Conservation (phyloP, 73 alveolate species). For the Paramecium caudatum region DNA sequence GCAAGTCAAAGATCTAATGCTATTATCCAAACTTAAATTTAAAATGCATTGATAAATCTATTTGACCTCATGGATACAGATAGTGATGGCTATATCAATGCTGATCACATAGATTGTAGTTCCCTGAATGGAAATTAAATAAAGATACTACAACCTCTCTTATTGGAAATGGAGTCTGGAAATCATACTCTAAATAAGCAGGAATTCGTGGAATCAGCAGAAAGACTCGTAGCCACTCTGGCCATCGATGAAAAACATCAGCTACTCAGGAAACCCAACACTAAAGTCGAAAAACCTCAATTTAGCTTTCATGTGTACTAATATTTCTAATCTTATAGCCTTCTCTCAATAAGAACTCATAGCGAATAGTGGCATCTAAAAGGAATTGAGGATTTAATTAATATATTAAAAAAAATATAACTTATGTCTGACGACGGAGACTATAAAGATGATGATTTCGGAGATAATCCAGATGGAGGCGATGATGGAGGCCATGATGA, state of each 20-base stretch:
- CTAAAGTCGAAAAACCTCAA: not conserved
- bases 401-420: slow-evolving; percentile 46
- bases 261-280: not conserved
- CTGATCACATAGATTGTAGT: not conserved
- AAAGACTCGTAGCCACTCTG: not conserved
- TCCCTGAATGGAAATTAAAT: not conserved
- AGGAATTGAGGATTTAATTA: slow-evolving; percentile 22
- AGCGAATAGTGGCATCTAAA: slow-evolving; percentile 46
- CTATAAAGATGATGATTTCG: not conserved
- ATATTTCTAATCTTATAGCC: slow-evolving; percentile 31
- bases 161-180: slow-evolving; percentile 66
- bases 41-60: not conserved
- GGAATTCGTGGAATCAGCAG: slow-evolving; percentile 41
- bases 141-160: slow-evolving; percentile 2
- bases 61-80: slow-evolving; percentile 39
- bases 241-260: slow-evolving; percentile 20
- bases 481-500: not conserved
- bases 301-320: slow-evolving; percentile 60
- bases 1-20: slow-evolving; percentile 40
- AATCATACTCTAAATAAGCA: slow-evolving; percentile 43
- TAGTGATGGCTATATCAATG: slow-evolving; percentile 31
- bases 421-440: slow-evolving; percentile 58
- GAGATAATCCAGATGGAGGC: no score
- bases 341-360: slow-evolving; percentile 41
- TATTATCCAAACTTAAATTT: not conserved